phyloP scores from a whole-genome alignment of 768 basidiomycete genomes.

The Mrakia gelida region DNA sequence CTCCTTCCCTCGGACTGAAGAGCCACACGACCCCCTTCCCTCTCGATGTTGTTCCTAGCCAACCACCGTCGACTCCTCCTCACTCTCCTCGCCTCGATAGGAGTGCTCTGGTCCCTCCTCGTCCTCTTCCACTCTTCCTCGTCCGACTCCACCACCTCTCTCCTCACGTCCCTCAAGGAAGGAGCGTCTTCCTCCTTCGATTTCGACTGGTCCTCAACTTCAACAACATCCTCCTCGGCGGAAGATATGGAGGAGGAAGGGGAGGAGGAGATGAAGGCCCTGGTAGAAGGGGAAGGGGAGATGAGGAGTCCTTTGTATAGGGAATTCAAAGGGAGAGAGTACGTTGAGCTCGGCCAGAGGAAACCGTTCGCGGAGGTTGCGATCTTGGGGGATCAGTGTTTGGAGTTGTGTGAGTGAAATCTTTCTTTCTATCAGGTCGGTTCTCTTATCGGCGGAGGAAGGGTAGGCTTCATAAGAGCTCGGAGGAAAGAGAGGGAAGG shows the following conservation, averaged over 20 bases:
- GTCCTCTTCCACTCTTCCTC: too few relatives aligned
- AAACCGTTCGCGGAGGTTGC: background rate
- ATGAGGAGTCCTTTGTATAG: background rate
- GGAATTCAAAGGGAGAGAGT: background rate
- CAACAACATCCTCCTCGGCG: background rate
- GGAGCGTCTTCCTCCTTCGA: background rate
- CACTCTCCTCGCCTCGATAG: background rate
- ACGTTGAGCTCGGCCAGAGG: background rate
- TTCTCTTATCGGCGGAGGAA: too few relatives aligned
- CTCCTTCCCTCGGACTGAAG: background rate
- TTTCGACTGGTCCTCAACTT: slow-evolving; percentile 2
- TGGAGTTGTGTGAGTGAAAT: slow-evolving; percentile 20
- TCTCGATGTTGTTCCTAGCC: background rate
- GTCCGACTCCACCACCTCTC: background rate
- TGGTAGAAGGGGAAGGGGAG: background rate
- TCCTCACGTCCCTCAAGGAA: background rate
- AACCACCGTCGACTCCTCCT: background rate
- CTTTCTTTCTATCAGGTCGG: too few relatives aligned
- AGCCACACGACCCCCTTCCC: background rate
- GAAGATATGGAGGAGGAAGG: background rate
- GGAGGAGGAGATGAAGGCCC: background rate
- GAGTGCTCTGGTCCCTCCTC: too few relatives aligned
- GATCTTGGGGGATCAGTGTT: background rate
- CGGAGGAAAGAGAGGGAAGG: background rate
- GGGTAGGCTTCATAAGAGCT: too few relatives aligned